Base-by-base conservation (phyloP, 139 green algal species). In the Trebouxia sp. region DNA sequence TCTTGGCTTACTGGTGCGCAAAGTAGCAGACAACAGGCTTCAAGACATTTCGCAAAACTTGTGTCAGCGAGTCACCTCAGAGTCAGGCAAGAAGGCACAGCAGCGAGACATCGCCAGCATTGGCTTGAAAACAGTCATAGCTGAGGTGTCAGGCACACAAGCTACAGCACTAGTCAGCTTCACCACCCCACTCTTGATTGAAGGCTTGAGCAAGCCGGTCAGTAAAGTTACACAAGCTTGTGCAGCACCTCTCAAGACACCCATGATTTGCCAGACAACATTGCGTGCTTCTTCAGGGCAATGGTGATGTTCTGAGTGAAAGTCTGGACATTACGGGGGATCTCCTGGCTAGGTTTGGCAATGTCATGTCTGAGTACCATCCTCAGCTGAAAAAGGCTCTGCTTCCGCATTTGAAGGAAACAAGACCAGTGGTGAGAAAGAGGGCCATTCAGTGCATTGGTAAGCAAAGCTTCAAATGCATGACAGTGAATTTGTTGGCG, bases 61-160 rank as follows among this genome's bases (percentile, higher is more conserved):
- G 1, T 72, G 62, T 30, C 37, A 72, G 20, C 26, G 62, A 72
- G 32, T 72, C 10, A 72, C 62, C 37, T 42, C 37, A 26, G 35
- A n/a, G 14, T 72, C 62, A 22, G 62, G 62, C 62, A 72, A 72
- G 62, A 72, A 72, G 32, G 32, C 62, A 45, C n/a, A 87, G 75
- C 86, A 89, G 79, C 83, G 92, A 0, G 95, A 98, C 67, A 92
- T 94, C 35, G 92, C 92, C 10, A 83, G 75, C 75, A 95, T 98
- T 53, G 93, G 90, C 6, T 80, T 98, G 0, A 98, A 98, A 82
- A 94, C 92, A 0, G 83, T 97, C 26, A 85, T 97, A 17, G 67
- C 76, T 22, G 90, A 93, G 37, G 22, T 87, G 20, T 38, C 76
- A 38, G 56, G 7, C 43, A 26, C 10, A 14, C 26, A 51, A 30